Percentiles rank a stretch among this genome's conserved stretches.
These are phyloP conservation scores for Ambrosiella cleistominuta DNA, from an alignment of 2,329 filamentous ascomycete species.

Conservation along the genomic window DNA sequence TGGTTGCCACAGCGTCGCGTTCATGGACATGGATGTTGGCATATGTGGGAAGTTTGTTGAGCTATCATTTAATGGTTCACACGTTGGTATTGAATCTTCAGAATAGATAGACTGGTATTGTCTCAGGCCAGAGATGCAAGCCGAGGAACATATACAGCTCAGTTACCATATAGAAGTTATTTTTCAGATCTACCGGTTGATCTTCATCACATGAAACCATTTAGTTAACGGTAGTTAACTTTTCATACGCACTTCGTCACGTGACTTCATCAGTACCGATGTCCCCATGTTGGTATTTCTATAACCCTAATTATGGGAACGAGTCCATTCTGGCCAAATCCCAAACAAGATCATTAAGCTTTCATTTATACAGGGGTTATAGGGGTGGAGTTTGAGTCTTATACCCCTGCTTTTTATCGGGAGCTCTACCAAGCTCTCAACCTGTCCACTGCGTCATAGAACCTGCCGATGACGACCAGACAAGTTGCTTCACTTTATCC, in stretches of 20 bases:
- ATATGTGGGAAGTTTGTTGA: not conserved
- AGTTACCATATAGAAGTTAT: not conserved
- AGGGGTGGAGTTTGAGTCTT: not conserved
- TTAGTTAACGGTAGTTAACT: too few relatives aligned
- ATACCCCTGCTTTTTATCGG: not conserved
- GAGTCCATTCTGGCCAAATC: too few relatives aligned
- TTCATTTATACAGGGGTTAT: not conserved
- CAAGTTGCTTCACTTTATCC: slow-evolving; percentile 1
- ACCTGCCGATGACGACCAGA: not conserved
- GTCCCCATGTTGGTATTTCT: too few relatives aligned
- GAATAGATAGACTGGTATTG: too few relatives aligned
- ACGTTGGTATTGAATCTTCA: not conserved
- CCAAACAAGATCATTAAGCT: not conserved
- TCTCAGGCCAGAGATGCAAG: not conserved
- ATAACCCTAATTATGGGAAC: too few relatives aligned
- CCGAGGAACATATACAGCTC: not conserved
- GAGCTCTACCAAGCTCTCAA: not conserved
- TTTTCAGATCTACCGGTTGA: not conserved
- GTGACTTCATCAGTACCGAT: too few relatives aligned
- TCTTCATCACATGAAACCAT: too few relatives aligned
- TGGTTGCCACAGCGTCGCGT: slow-evolving; percentile 6
- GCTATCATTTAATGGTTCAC: not conserved
- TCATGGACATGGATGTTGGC: slow-evolving; percentile 4
- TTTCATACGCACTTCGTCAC: too few relatives aligned
- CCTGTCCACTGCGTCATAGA: not conserved